phyloP scores from a whole-genome alignment of 495 filamentous ascomycete species.

The Tetracladium setigerum region DNA sequence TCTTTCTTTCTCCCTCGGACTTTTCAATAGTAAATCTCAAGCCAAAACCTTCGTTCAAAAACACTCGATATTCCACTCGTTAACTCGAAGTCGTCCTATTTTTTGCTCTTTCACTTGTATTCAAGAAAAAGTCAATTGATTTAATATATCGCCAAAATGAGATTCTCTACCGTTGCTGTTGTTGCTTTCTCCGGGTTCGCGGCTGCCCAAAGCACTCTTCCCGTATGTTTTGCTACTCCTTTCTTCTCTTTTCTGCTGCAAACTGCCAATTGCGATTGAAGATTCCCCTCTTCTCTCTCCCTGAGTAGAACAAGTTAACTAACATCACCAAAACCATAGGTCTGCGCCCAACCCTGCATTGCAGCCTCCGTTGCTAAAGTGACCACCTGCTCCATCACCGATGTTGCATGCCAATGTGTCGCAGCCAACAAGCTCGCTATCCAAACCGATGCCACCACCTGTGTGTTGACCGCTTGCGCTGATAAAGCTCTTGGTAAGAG shows the following conservation, averaged over 20 bases:
- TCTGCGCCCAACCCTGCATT: constrained; percentile 34
- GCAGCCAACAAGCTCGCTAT: constrained; percentile 24
- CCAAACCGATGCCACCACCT: constrained; percentile 25
- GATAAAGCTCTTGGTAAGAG: constrained; percentile 17
- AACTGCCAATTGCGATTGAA: no score
- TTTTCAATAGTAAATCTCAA: no score
- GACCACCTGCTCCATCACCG: constrained; percentile 28
- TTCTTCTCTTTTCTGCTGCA: no score
- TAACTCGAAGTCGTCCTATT: no score
- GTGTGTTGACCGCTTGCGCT: constrained; percentile 22
- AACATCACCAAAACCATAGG: background rate
- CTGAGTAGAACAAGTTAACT: no score
- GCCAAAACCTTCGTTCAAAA: no score
- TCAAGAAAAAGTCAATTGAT: no score
- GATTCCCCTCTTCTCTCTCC: no score
- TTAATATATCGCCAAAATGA: constrained; percentile 1
- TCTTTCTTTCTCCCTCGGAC: no score
- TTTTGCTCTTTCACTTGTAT: no score
- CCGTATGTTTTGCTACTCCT: no score
- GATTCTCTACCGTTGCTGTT: constrained; percentile 1
- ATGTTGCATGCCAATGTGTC: constrained; percentile 37
- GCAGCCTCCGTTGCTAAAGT: constrained; percentile 20
- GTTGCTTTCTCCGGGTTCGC: constrained; percentile 2
- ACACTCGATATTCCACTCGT: no score
- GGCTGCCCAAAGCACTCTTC: background rate